Evolutionary conservation across 2,329 filamentous ascomycete species (phyloP), one percentile per base, ranked within the genome.

Genomic region (Lasiodiplodia sp.): DNA sequence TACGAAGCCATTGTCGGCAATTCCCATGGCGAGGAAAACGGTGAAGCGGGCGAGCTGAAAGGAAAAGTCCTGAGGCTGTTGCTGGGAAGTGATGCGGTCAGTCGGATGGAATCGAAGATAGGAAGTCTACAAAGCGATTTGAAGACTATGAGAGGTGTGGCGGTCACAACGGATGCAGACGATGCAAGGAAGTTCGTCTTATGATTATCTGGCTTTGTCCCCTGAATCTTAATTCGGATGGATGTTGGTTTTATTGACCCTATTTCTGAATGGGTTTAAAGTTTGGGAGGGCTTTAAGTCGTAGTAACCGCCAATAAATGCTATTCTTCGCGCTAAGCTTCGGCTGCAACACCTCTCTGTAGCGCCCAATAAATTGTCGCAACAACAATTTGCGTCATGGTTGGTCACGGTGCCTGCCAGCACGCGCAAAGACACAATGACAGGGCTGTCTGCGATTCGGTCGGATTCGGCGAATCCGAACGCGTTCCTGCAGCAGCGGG

Each of bases 1-100:
- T 81, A 89, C 5, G 87, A 90, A 71, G 79, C 87, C 16, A 71
- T 90, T 71, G 60, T 64, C 12, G 60, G 58, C 16, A 51, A 63
- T 21, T 18, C 44, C 6, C 12, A 21, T 5, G 31, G 47, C 12
- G 60, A 52, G 44, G n/a, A 64, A 4, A 38, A 25, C 2, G 44
- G 60, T 5, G 47, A 52, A 21, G 60, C 47, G 6, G 60, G 44
- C 3, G 47, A 52, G 47, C 47, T 57, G 37, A 55, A 47, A 23
- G 51, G 63, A 4, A 52, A 25, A 21, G 21, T 55, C 14, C 23
- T 56, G 34, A 18, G 51, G 34, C 7, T 66, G 37, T 21, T 47
- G 49, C 11, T 66, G 21, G 63, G 63, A 1, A 47, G 23, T 4
- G 63, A 66, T 47, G 51, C 51, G 3, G 47, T 64, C 5, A 52